Evolutionary conservation across 2,329 filamentous ascomycete species (phyloP).

Genomic region (Xylariaceae sp.): DNA sequence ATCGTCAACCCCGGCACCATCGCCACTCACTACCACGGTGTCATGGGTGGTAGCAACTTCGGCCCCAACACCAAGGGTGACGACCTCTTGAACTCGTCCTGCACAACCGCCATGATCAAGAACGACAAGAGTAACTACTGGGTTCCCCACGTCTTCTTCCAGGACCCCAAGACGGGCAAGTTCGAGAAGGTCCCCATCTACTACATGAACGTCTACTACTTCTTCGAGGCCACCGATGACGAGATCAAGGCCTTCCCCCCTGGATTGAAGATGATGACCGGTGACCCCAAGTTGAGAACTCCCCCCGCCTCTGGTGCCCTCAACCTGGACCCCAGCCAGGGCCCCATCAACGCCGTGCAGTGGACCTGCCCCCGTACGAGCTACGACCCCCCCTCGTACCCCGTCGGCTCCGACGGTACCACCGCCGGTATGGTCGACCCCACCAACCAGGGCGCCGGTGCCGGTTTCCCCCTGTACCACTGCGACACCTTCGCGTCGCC

Average conservation of each 20-base stretch:
- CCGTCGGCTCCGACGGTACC: constrained; percentile 48
- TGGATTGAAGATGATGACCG: constrained; percentile 66
- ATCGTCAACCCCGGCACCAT: constrained; percentile 57
- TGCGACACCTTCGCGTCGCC: constrained; percentile 60
- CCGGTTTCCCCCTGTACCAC: constrained; percentile 64
- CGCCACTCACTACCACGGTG: constrained; percentile 61
- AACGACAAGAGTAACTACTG: constrained; percentile 73
- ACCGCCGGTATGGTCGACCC: constrained; percentile 51
- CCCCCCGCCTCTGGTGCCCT: constrained; percentile 47
- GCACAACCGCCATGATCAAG: constrained; percentile 64
- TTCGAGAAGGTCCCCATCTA: constrained; percentile 63
- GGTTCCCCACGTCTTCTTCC: constrained; percentile 67
- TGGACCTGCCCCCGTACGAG: constrained; percentile 55
- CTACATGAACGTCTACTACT: constrained; percentile 75
- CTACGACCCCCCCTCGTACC: constrained; percentile 49
- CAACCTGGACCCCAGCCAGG: constrained; percentile 49
- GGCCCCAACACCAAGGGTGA: constrained; percentile 56
- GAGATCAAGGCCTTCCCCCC: constrained; percentile 64
- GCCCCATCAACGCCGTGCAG: constrained; percentile 49
- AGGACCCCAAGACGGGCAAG: constrained; percentile 54
- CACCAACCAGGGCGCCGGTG: constrained; percentile 50
- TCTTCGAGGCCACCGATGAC: constrained; percentile 61
- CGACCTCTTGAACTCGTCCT: constrained; percentile 55
- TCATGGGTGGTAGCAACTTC: constrained; percentile 68
- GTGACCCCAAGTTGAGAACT: constrained; percentile 54